Evolutionary conservation across 2,329 filamentous ascomycete species (phyloP), one percentile per base, ranked within the genome.

Genomic region (Colletotrichum noveboracense): DNA sequence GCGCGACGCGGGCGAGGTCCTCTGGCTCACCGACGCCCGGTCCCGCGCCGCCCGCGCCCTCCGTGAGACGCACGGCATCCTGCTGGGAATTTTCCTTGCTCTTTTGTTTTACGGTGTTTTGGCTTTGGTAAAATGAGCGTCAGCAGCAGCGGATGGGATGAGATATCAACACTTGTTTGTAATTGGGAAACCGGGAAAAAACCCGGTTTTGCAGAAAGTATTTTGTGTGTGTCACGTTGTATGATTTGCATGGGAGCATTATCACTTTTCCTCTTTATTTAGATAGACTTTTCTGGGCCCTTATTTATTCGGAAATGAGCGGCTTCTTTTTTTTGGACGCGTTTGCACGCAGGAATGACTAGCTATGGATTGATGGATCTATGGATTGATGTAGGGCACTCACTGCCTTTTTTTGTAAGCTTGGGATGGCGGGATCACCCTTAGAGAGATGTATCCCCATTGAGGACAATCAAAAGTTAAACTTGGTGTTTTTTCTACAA

Each of bases 1-100:
- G 76, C 85, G 86, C 60, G 87, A 86, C 32, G 82, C 82, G 4
- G 89, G 89, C 4, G 86, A 92, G 82, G 83, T 81, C 75, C 72
- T 91, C 55, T 86, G 85, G 80, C 32, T 88, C 18, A 85, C 85
- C 21, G 86, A 90, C 66, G 77, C 78, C n/a, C 70, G 36, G 58
- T 74, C 61, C 3, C 36, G 69, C 18, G 12, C 71, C 5, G 14
- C 48, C 2, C 52, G 70, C 5, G 68, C 76, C 7, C 32, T 62
- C 12, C 75, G 62, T 6, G 74, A 78, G 66, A 72, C 55, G 56
- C 68, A 77, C 21, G 76, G 77, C 10, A 66, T 80, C 6, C 36
- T 66, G 7, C 24, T 80, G 16, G 77, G 77, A 8, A 67, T 79
- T 26, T 80, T 79, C 8, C 70, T 81, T 21, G 77, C 78, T 10